Evolutionary conservation across 2,329 filamentous ascomycete genomes (phyloP).

Genomic region (Colletotrichum spaethianum): DNA sequence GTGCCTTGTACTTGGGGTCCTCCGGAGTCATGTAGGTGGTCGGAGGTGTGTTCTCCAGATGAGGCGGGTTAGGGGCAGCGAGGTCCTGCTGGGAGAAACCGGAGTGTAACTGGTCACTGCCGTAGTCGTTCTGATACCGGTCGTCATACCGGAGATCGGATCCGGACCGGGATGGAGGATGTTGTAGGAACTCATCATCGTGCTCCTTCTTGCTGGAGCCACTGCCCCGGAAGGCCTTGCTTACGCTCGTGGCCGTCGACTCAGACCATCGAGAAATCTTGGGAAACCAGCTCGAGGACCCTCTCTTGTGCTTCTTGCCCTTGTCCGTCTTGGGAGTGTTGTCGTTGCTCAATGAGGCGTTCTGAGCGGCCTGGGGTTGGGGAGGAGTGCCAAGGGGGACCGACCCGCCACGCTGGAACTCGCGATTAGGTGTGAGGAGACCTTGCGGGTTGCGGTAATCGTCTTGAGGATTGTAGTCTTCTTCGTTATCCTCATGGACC

Average conservation of each 20-base stretch:
- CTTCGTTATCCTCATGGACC: constrained; percentile 86
- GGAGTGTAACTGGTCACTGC: constrained; percentile 72
- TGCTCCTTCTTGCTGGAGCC: constrained; percentile 68
- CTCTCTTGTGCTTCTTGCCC: constrained; percentile 88
- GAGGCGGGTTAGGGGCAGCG: constrained; percentile 40
- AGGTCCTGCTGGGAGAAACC: constrained; percentile 70
- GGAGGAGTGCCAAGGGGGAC: constrained; percentile 73
- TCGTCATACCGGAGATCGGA: constrained; percentile 82
- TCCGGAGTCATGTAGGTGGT: constrained; percentile 70
- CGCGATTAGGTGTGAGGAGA: constrained; percentile 71
- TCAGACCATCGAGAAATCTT: constrained; percentile 98
- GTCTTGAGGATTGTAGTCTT: constrained; percentile 73
- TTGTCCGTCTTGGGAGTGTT: constrained; percentile 84
- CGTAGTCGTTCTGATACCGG: constrained; percentile 68
- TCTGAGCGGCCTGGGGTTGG: constrained; percentile 57
- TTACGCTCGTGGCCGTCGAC: constrained; percentile 90
- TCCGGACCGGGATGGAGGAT: constrained; percentile 79
- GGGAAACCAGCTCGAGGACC: constrained; percentile 84
- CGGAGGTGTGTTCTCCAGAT: constrained; percentile 54
- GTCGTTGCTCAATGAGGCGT: constrained; percentile 76
- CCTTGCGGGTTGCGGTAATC: constrained; percentile 51
- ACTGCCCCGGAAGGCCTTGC: constrained; percentile 81
- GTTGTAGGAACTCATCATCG: constrained; percentile 73
- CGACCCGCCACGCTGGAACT: constrained; percentile 64
- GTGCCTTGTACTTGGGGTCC: constrained; percentile 86